Base-by-base conservation (phyloP, 2,329 filamentous ascomycete species). In the Sporothrix luriei region DNA sequence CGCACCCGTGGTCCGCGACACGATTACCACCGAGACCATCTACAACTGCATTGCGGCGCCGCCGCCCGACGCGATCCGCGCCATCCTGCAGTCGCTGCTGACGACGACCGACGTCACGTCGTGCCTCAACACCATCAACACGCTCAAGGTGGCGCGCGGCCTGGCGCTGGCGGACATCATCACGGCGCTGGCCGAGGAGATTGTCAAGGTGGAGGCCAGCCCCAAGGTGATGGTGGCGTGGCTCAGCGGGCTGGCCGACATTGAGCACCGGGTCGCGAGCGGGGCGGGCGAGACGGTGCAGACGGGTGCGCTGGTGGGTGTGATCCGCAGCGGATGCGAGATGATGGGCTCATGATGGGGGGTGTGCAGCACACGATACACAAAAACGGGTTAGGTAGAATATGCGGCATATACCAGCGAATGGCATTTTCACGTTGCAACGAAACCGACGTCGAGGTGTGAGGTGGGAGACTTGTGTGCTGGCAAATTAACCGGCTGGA, bases 41-140 rank as follows among this genome's bases (percentile, higher is more conserved):
- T 99, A 97, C 84, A 94, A 93, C 79, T 99, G 95, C 80, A 97
- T 99, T 77, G 95, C 95, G 10, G 94, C 94, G 1, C 95, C 95
- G 4, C 94, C 96, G 74, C 95, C 95, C 0, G 88, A 90, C 29
- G 94, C 97, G 75, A 93, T 98, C 76, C 85, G 87, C 73, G 88
- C 91, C 75, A 98, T 99, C 68, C 84, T 94, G 74, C 86, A 90
- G 73, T 97, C 93, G 0, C 84, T 99, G 43, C 86, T 98, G 38
- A 89, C 87, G 68, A 97, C 92, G 1, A 87, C 88, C 68, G 94
- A 99, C 77, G 91, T 99, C 64, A 96, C 91, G 1, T 92, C 91
- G 46, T 97, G 94, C 77, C 84, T 99, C 65, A 90, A 87, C 70
- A 97, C 93, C 0, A 89, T 99, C 79, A 95, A 95, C 77, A 88